Conservation (phyloP, 2,329 filamentous ascomycete genomes). For the Malbranchea zuffiana region DNA sequence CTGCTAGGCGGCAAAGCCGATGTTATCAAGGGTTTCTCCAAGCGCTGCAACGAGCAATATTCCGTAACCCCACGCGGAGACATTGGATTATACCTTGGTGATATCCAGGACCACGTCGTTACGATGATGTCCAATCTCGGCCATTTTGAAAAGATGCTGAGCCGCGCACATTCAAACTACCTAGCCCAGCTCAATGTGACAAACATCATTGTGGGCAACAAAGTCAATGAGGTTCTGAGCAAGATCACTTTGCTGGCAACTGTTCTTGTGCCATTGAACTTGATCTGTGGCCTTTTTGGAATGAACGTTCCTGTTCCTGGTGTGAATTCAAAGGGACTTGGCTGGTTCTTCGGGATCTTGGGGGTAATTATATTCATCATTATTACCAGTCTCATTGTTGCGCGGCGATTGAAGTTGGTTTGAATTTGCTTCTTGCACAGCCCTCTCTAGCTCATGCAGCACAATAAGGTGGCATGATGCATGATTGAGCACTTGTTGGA, state of each 20-base stretch:
- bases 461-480: too few species aligned
- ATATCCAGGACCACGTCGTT: constrained; percentile 98
- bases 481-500: neutral
- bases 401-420: constrained; percentile 34
- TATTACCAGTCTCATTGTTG: constrained; percentile 27
- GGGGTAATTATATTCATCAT: constrained; percentile 37
- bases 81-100: constrained; percentile 89
- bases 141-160: constrained; percentile 97
- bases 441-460: too few species aligned
- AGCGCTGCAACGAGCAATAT: constrained; percentile 97
- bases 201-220: constrained; percentile 76
- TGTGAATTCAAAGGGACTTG: constrained; percentile 23
- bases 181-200: constrained; percentile 88
- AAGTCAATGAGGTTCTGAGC: constrained; percentile 78
- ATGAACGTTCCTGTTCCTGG: constrained; percentile 43
- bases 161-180: constrained; percentile 89
- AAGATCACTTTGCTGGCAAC: constrained; percentile 93
- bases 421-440: too few species aligned
- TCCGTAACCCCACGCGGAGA: constrained; percentile 90
- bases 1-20: constrained; percentile 96
- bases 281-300: constrained; percentile 57
- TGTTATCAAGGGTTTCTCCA: constrained; percentile 92
- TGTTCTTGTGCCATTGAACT: constrained; percentile 88
- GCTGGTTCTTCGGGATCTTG: constrained; percentile 42
- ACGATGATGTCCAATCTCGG: constrained; percentile 96